These are phyloP conservation scores for Mycena venus DNA, from an alignment of 768 basidiomycete species.

Conservation along the genomic window DNA sequence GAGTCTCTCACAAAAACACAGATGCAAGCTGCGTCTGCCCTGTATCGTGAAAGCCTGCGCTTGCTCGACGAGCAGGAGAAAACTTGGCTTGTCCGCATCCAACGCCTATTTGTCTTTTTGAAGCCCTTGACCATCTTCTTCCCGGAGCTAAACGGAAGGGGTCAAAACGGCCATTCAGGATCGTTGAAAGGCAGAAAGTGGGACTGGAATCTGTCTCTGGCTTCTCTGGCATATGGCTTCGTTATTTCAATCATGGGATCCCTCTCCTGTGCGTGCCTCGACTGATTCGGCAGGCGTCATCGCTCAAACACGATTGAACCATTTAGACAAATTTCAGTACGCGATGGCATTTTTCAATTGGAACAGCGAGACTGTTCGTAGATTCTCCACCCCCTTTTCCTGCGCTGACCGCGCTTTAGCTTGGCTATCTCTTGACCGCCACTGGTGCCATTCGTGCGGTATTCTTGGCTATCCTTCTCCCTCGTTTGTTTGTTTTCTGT, in stretches of 20 bases:
- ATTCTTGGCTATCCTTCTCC: slow-evolving; percentile 58
- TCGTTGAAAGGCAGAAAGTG: slow-evolving; percentile 48
- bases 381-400: not conserved
- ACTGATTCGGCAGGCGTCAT: too few relatives aligned
- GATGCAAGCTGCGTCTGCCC: slow-evolving; percentile 46
- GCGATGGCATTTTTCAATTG: slow-evolving; percentile 57
- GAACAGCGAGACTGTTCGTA: slow-evolving; percentile 59
- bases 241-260: slow-evolving; percentile 51
- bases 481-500: slow-evolving; percentile 49
- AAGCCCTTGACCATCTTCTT: slow-evolving; percentile 68
- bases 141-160: slow-evolving; percentile 42
- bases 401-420: slow-evolving; percentile 42
- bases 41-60: slow-evolving; percentile 36
- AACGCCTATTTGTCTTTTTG: slow-evolving; percentile 62
- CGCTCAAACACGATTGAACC: slow-evolving; percentile 34
- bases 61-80: slow-evolving; percentile 24
- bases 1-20: slow-evolving; percentile 67
- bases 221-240: slow-evolving; percentile 54
- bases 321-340: slow-evolving; percentile 62
- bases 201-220: slow-evolving; percentile 67
- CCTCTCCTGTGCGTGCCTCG: too few relatives aligned
- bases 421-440: slow-evolving; percentile 62
- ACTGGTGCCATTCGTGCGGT: slow-evolving; percentile 55
- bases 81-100: slow-evolving; percentile 50
- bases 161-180: not conserved